Base-by-base conservation (phyloP, 257 asterid genomes). In the Jacaranda copaia region DNA sequence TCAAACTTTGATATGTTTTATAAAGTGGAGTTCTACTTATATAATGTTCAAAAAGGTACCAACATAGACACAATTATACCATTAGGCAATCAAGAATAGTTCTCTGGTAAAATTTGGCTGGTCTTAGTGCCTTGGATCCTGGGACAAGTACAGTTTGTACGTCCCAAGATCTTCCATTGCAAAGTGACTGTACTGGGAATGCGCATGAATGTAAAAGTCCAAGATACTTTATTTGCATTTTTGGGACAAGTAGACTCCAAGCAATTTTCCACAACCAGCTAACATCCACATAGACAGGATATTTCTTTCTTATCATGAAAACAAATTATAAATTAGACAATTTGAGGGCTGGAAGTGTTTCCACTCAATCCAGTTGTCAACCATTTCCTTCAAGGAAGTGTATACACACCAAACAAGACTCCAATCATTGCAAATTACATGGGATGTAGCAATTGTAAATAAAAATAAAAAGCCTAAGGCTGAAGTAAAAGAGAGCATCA, bases 371-470 rank as follows among this genome's bases (percentile, higher is more conserved):
- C n/a, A 10, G 53, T 35, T 63, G 39, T 49, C 14, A 65, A 77
- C 56, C 51, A 72, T 74, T 57, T 56, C 74, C n/a, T 72, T 12
- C 51, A 72, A 45, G 59, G 76, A 40, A 76, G 48, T 58, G 79
- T 73, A 79, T 56, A 78, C 85, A 76, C 74, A 74, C 77, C 72
- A 73, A 72, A 66, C 68, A 74, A 75, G 68, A 83, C 74, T 77
- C 70, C 74, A 75, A 67, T 72, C 74, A 62, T 77, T 78, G 81
- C 67, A 80, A 42, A 66, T 74, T 76, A 81, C 82, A 78, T 36
- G 74, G 72, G 75, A 78, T 78, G 77, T 56, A 80, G 68, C 61
- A 68, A 49, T 73, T 75, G 61, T 48, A 25, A 45, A 63, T 53
- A 76, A 43, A 15, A 35, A 69, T 32, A 19, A 40, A 13, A 58